Evolutionary conservation across 371 early-diverging fungal species (phyloP).

Genomic region (Mortierella sp.): DNA sequence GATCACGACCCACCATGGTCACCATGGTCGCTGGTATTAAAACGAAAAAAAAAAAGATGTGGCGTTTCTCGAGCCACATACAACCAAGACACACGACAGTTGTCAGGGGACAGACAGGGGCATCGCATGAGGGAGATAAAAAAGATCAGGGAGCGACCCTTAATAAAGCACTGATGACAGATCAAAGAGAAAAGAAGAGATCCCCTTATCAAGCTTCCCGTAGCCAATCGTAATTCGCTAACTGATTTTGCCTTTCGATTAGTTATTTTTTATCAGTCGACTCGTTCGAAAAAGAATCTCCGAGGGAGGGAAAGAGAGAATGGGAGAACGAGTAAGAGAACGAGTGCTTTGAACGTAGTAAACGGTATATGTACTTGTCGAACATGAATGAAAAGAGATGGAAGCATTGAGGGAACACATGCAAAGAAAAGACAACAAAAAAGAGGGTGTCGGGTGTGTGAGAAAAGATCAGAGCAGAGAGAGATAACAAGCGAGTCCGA

Average conservation of each 20-base stretch:
- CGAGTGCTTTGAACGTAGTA: neutral
- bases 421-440: neutral
- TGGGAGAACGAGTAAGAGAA: neutral
- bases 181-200: neutral
- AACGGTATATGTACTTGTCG: neutral
- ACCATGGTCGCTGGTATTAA: constrained; percentile 1
- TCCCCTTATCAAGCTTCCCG: constrained; percentile 2
- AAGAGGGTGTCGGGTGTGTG: neutral
- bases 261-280: neutral
- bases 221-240: neutral
- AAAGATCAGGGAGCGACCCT: constrained; percentile 11
- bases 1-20: neutral
- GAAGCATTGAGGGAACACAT: neutral
- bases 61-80: too few relatives aligned
- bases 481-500: neutral
- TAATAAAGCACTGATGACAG: constrained; percentile 4
- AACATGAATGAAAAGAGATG: neutral
- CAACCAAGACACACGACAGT: neutral
- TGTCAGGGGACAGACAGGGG: too few relatives aligned
- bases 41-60: neutral
- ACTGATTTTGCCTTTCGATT: neutral
- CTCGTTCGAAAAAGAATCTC: neutral
- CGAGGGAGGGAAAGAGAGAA: neutral
- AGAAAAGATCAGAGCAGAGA: neutral
- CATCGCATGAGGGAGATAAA: neutral